Base-by-base conservation (phyloP, 371 early-diverging fungal genomes). In the Smittium mucronatum region DNA sequence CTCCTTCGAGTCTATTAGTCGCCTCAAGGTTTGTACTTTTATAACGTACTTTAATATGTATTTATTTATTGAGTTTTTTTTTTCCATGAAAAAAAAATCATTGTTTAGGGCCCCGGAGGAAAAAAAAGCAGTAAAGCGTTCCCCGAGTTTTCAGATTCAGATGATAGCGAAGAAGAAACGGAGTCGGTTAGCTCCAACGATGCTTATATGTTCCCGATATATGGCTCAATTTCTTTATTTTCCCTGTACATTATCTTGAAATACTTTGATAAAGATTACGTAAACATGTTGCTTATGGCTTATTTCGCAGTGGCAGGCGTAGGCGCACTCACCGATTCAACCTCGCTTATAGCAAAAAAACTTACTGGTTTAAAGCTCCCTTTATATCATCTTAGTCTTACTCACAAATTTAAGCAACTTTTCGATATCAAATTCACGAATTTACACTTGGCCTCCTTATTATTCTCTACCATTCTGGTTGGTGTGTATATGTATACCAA, bases 161-260 rank as follows among this genome's bases (percentile, higher is more conserved):
- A 86, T 26, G 79, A 79, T 17, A 80, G 79, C 16, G 86, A 85
- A 57, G 81, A 81, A 28, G 79, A 81, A 21, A 77, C 80, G 67
- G 96, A 97, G 73, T 86, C 87, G 57, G 84, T 97, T 70, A 85
- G 90, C 2, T 75, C 91, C 2, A 85, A 89, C 72, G 97, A 97
- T 78, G 97, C 97, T 30, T 89, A 92, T 77, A 85, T 88, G 90
- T 93, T 94, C 75, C 95, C 97, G 15, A 75, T 95, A 32, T 86
- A 92, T 74, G 97, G 95, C 31, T 94, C 95, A 17, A 81, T 76
- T 28, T 89, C 88, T 15, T 79, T 97, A 1, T 88, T 95, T 70
- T 83, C 87, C 0, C 79, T 97, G 71, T 97, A 94, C 81, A 71
- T 95, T 63, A 78, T 93, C 32, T 90, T 93, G 84, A 85, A 87